Evolutionary conservation across 208 protist species (phyloP).

Genomic region (Leishmania lainsoni): DNA sequence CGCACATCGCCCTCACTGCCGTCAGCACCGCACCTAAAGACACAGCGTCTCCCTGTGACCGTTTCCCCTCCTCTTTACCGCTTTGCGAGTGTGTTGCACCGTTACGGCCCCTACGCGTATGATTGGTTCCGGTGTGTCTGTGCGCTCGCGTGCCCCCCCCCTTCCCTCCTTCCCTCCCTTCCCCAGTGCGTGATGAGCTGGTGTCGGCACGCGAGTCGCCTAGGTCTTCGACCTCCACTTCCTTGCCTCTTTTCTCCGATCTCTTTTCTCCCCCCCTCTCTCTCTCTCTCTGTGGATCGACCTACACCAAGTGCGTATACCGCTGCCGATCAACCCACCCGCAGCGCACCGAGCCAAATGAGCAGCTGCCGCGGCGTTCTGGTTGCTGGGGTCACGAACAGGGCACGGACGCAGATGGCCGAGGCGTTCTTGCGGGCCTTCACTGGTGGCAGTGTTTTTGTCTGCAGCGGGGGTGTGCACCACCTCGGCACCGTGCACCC

Average conservation of each 20-base stretch:
- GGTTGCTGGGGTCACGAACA: constrained; percentile 74
- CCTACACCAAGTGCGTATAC: background rate
- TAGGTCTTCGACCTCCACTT: background rate
- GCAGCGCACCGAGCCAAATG: constrained; percentile 25
- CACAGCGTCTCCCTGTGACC: background rate
- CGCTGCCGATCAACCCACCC: background rate
- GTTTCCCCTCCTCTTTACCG: background rate
- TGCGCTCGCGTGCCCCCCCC: background rate
- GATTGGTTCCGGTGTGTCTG: too few species aligned
- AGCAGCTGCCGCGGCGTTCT: constrained; percentile 77
- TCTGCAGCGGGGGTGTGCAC: constrained; percentile 72
- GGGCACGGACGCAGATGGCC: constrained; percentile 84
- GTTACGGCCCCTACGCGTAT: too few species aligned
- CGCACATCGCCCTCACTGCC: background rate
- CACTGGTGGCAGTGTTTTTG: constrained; percentile 56
- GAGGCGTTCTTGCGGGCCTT: constrained; percentile 71
- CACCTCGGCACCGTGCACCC: constrained; percentile 64
- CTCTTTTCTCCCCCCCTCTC: background rate
- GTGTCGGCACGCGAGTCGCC: background rate
- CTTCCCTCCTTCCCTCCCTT: background rate
- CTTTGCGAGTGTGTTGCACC: background rate
- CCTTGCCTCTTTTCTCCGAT: background rate
- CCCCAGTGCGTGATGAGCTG: background rate
- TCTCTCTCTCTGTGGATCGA: background rate
- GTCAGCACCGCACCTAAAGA: background rate